Evolutionary conservation across 148 eudicot species (phyloP).

Genomic region (Mesembryanthemum crystallinum): DNA sequence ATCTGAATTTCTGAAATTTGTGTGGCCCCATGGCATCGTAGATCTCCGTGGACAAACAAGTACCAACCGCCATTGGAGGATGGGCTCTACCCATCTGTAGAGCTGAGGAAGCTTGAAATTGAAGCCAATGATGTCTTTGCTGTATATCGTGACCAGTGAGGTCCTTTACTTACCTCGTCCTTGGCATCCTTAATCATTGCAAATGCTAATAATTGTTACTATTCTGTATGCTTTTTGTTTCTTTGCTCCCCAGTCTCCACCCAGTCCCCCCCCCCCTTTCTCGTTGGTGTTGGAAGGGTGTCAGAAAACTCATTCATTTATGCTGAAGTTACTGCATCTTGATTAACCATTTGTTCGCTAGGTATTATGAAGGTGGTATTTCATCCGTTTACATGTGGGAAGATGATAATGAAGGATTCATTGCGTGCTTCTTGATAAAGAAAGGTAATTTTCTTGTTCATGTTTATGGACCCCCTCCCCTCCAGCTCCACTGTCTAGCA

Average conservation of each 20-base stretch:
- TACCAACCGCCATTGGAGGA: constrained; percentile 93
- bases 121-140: constrained; percentile 98
- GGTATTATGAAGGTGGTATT: constrained; percentile 99
- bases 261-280: neutral
- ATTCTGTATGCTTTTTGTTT: neutral
- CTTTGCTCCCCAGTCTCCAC: neutral
- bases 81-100: constrained; percentile 70
- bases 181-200: constrained; percentile 20
- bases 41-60: constrained; percentile 97
- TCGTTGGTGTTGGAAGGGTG: neutral
- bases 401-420: constrained; percentile 84
- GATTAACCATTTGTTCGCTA: constrained; percentile 41
- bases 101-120: constrained; percentile 88
- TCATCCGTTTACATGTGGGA: constrained; percentile 98
- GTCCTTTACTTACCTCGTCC: constrained; percentile 85
- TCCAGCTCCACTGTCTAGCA: neutral
- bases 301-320: neutral
- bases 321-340: constrained; percentile 18
- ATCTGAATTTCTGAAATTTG: neutral
- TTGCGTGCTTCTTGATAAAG: constrained; percentile 91
- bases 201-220: constrained; percentile 13
- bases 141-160: constrained; percentile 99
- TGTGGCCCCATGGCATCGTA: constrained; percentile 23
- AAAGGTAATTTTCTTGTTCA: constrained; percentile 53
- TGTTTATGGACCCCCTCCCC: neutral